Conservation (phyloP, 2,329 filamentous ascomycete species). For the Tolypocladium endophyticum region DNA sequence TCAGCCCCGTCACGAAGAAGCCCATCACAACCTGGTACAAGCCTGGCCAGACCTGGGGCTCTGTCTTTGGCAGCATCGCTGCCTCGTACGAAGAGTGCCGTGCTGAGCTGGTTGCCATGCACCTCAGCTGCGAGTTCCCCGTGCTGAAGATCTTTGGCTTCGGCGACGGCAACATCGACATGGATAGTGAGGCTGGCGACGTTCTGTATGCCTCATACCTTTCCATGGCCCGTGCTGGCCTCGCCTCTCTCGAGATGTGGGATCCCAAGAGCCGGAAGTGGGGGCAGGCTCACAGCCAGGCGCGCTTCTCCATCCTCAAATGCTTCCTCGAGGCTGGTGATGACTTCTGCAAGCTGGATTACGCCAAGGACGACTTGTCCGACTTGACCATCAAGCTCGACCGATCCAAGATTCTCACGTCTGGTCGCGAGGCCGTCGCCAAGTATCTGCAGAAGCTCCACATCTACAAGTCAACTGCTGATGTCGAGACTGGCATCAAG, state of each 20-base stretch:
- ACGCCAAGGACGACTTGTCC: slow-evolving; percentile 61
- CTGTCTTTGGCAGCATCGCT: slow-evolving; percentile 79
- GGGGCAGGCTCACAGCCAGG: slow-evolving; percentile 88
- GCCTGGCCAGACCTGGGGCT: slow-evolving; percentile 89
- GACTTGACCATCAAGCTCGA: slow-evolving; percentile 78
- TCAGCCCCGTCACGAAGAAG: slow-evolving; percentile 69
- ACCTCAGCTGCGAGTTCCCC: slow-evolving; percentile 75
- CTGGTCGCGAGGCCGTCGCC: slow-evolving; percentile 76
- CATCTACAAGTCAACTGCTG: slow-evolving; percentile 83
- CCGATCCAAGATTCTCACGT: slow-evolving; percentile 73
- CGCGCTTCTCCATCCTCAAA: slow-evolving; percentile 76
- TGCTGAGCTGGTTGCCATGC: slow-evolving; percentile 90
- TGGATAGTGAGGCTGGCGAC: slow-evolving; percentile 69
- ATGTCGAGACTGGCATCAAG: slow-evolving; percentile 64
- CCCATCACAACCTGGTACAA: slow-evolving; percentile 81
- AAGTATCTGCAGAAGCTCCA: slow-evolving; percentile 85
- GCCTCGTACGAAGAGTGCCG: slow-evolving; percentile 91
- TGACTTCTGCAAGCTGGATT: slow-evolving; percentile 74
- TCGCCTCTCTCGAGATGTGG: slow-evolving; percentile 87
- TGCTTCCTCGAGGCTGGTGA: slow-evolving; percentile 80
- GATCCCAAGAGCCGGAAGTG: slow-evolving; percentile 84
- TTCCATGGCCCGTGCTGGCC: slow-evolving; percentile 86
- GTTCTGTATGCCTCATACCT: slow-evolving; percentile 84
- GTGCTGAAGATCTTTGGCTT: slow-evolving; percentile 89
- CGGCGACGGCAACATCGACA: slow-evolving; percentile 63